Evolutionary conservation across 202 grass and related monocot genomes (phyloP).

Genomic region (Setaria italica): DNA sequence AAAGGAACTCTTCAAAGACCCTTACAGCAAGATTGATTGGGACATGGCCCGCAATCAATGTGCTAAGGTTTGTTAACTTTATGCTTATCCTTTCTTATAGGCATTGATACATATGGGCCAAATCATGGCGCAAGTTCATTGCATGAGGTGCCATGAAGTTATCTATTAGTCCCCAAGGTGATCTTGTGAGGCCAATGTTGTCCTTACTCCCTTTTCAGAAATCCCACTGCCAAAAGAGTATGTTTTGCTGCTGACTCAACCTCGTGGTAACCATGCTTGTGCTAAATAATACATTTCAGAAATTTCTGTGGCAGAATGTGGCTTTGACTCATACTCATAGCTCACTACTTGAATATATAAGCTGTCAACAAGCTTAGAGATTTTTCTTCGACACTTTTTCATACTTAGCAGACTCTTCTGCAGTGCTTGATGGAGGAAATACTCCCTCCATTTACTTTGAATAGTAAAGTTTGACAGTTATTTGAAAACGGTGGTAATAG

Average conservation of each 20-base stretch:
- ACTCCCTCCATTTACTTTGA: neutral
- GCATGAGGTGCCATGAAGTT: neutral
- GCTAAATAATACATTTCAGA: neutral
- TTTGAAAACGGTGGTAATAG: neutral
- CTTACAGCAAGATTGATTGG: constrained; percentile 81
- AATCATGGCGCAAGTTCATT: neutral
- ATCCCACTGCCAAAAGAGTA: constrained; percentile 24
- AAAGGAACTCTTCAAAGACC: constrained; percentile 72
- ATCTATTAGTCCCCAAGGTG: neutral
- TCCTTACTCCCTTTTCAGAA: neutral
- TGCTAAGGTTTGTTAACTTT: constrained; percentile 77
- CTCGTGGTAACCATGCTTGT: neutral
- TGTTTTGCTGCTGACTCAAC: neutral
- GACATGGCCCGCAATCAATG: constrained; percentile 81
- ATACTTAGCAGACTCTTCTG: neutral
- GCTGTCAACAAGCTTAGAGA: neutral
- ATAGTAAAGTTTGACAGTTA: neutral
- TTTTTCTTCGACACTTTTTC: neutral
- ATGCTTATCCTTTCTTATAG: constrained; percentile 23
- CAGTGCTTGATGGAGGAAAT: neutral
- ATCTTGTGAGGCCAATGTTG: neutral
- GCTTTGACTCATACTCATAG: neutral
- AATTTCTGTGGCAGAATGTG: constrained; percentile 2
- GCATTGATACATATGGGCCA: neutral
- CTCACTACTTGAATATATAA: constrained; percentile 1